Evolutionary conservation across 2,329 filamentous ascomycete species (phyloP).

Genomic region (Colletotrichum sp.): DNA sequence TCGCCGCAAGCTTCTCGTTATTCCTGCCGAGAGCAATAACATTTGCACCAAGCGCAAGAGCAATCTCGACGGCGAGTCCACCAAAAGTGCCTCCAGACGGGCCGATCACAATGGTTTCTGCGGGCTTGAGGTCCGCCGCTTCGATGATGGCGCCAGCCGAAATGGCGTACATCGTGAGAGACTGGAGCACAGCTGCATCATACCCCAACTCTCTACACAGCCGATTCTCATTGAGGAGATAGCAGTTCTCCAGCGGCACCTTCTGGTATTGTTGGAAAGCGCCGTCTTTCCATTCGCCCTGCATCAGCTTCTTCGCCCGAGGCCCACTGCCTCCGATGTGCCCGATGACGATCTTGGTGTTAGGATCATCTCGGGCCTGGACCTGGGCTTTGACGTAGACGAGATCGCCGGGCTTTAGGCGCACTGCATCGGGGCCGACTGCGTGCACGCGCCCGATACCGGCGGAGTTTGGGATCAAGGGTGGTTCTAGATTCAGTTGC

Average conservation of each 20-base stretch:
- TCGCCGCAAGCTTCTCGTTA: constrained; percentile 7
- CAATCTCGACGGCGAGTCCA: constrained; percentile 51
- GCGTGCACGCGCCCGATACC: constrained; percentile 39
- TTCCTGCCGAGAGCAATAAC: constrained; percentile 58
- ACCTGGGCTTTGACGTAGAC: constrained; percentile 35
- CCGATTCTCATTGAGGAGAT: constrained; percentile 33
- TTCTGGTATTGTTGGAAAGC: constrained; percentile 31
- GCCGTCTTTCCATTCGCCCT: constrained; percentile 35
- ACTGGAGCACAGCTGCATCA: constrained; percentile 40
- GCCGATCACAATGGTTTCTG: constrained; percentile 52
- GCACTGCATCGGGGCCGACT: constrained; percentile 34
- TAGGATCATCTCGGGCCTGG: constrained; percentile 33
- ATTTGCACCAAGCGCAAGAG: constrained; percentile 53
- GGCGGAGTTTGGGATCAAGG: constrained; percentile 35
- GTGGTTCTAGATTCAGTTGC: constrained; percentile 7
- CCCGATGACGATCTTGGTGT: constrained; percentile 31
- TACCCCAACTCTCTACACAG: constrained; percentile 40
- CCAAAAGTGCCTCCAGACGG: constrained; percentile 57
- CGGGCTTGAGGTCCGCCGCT: constrained; percentile 44
- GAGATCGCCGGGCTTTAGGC: constrained; percentile 35
- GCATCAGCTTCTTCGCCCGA: constrained; percentile 24
- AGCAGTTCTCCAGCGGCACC: constrained; percentile 37
- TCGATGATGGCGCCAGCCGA: constrained; percentile 47
- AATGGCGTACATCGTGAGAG: constrained; percentile 40
- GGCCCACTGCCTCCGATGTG: constrained; percentile 28